Conservation (phyloP, 1,284 basidiomycete species). For the Porogramme epimiltina region DNA sequence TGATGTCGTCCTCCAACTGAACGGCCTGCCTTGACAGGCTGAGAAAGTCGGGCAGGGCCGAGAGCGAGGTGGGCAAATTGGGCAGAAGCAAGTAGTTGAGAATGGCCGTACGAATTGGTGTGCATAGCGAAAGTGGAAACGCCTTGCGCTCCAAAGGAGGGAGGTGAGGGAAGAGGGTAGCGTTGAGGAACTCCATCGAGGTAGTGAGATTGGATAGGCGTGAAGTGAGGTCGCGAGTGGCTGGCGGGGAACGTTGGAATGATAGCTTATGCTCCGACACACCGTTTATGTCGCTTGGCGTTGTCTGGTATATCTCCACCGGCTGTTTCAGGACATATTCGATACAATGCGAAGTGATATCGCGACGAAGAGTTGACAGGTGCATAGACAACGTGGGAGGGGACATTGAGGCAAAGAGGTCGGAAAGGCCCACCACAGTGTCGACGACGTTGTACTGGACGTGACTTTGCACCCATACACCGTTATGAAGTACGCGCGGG, state of each 20-base stretch:
- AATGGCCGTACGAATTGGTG: slow-evolving; percentile 57
- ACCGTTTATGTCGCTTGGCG: slow-evolving; percentile 32
- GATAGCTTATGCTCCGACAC: slow-evolving; percentile 45
- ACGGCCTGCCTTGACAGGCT: slow-evolving; percentile 54
- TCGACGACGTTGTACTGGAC: slow-evolving; percentile 56
- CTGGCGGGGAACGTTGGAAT: slow-evolving; percentile 47
- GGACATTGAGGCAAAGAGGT: slow-evolving; percentile 63
- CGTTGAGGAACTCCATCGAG: slow-evolving; percentile 57
- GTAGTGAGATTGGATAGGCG: slow-evolving; percentile 56
- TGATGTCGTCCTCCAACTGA: slow-evolving; percentile 59
- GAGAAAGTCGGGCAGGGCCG: slow-evolving; percentile 63
- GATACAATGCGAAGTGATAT: slow-evolving; percentile 61
- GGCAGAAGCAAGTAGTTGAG: slow-evolving; percentile 68
- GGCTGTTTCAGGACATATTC: slow-evolving; percentile 59
- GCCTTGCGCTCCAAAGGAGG: slow-evolving; percentile 44
- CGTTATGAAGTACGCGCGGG: neutral
- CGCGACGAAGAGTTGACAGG: slow-evolving; percentile 63
- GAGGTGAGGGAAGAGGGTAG: slow-evolving; percentile 55
- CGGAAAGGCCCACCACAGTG: slow-evolving; percentile 51
- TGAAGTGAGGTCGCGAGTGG: slow-evolving; percentile 36
- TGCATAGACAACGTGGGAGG: slow-evolving; percentile 52
- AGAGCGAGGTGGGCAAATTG: slow-evolving; percentile 63
- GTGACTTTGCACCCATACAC: neutral
- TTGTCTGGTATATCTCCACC: slow-evolving; percentile 40
- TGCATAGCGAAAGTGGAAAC: slow-evolving; percentile 57